phyloP scores from a whole-genome alignment of 1,284 basidiomycete species.

The Leccinum colubrinum region DNA sequence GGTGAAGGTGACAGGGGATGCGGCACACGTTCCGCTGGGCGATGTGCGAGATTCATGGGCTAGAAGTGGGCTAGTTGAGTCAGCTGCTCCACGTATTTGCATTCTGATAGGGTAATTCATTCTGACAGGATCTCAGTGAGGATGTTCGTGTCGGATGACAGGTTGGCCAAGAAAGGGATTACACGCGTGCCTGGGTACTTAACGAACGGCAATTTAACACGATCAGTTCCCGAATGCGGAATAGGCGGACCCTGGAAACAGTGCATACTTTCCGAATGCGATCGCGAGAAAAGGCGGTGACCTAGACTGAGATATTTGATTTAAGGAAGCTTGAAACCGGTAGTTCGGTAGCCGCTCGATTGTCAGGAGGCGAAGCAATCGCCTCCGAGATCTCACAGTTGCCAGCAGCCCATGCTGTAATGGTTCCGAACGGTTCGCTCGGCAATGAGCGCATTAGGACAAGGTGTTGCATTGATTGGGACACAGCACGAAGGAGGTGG shows the following conservation, averaged over 20 bases:
- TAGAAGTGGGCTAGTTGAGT: conserved; percentile 17
- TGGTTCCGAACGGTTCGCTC: conserved; percentile 29
- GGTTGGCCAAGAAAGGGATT: conserved; percentile 20
- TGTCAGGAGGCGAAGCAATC: conserved; percentile 34
- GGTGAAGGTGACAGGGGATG: conserved; percentile 1
- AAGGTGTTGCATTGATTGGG: conserved; percentile 18
- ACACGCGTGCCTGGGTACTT: conserved; percentile 26
- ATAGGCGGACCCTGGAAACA: conserved; percentile 36
- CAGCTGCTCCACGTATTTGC: conserved; percentile 22
- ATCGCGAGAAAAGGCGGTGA: conserved; percentile 27
- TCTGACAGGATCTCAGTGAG: conserved; percentile 11
- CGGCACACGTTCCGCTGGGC: conserved; percentile 10
- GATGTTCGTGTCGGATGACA: conserved; percentile 8
- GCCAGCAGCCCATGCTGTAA: conserved; percentile 30
- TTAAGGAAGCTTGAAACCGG: conserved; percentile 27
- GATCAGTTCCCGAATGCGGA: conserved; percentile 26
- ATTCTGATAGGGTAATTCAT: conserved; percentile 28
- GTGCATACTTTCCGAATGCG: conserved; percentile 17
- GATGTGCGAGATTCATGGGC: conserved; percentile 21
- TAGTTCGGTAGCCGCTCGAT: conserved; percentile 32
- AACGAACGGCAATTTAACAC: conserved; percentile 27
- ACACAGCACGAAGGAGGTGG: conserved; percentile 13
- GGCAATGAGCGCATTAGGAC: conserved; percentile 27
- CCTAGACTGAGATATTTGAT: conserved; percentile 30
- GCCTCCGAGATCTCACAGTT: conserved; percentile 35